A percentile compares a stretch with the other conserved stretches of the same genome.
phyloP scores from a whole-genome alignment of 208 protist species.

The Naegleria fowleri region DNA sequence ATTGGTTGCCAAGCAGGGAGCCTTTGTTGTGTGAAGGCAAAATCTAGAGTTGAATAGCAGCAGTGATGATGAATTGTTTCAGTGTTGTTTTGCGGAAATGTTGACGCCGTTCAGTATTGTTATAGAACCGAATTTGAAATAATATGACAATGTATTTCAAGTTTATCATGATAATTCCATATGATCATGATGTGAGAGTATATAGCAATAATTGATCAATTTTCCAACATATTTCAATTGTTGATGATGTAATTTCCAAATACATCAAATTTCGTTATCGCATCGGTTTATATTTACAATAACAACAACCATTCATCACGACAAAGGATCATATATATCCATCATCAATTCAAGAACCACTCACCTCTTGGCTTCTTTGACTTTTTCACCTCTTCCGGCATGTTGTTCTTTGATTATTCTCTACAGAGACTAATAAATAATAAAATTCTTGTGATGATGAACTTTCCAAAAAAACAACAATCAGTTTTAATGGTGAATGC shows the following conservation, averaged over 20 bases:
- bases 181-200: neutral
- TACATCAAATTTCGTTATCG: no score
- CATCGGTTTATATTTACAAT: no score
- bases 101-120: no score
- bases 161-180: neutral
- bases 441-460: no score
- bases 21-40: conserved; percentile 85
- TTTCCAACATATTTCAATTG: neutral
- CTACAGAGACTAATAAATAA: no score
- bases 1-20: conserved; percentile 92
- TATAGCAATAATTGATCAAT: neutral
- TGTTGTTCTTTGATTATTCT: neutral
- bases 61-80: neutral
- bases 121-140: neutral
- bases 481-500: no score
- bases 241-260: no score
- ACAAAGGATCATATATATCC: no score
- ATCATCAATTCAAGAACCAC: neutral
- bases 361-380: neutral
- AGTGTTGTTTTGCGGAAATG: neutral
- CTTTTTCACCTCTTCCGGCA: neutral
- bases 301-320: no score
- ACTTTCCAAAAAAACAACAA: no score
- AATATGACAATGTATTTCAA: neutral
- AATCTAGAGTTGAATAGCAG: conserved; percentile 41